Conservation (phyloP, 1,284 basidiomycete genomes). For the Puccinia brachypodii region DNA sequence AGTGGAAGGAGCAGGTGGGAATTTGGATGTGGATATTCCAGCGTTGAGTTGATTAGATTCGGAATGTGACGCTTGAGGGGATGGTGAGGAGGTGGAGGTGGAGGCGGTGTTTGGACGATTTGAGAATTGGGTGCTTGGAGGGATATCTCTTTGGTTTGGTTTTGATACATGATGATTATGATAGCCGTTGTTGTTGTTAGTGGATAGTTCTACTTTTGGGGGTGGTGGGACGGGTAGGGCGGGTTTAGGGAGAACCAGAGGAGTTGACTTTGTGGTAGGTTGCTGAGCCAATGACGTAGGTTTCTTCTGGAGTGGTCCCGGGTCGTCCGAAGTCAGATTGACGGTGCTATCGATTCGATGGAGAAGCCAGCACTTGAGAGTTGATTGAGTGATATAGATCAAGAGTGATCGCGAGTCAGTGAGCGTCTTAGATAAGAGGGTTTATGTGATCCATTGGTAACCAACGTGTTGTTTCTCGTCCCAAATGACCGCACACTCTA, state of each 20-base stretch:
- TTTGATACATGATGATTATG: neutral
- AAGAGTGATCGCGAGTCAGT: neutral
- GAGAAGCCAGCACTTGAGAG: constrained; percentile 35
- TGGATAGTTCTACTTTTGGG: neutral
- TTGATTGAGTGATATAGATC: neutral
- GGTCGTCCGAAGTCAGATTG: constrained; percentile 33
- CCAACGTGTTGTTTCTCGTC: constrained; percentile 40
- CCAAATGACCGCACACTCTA: constrained; percentile 45
- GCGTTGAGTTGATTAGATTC: neutral
- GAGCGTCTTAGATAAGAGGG: neutral
- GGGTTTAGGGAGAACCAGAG: constrained; percentile 27
- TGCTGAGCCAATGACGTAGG: neutral
- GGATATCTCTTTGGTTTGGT: neutral
- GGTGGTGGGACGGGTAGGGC: constrained; percentile 6
- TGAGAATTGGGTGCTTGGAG: neutral
- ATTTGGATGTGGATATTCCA: neutral
- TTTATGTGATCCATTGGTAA: neutral
- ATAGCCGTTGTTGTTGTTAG: neutral
- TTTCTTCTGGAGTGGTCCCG: constrained; percentile 23
- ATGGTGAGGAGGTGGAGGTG: neutral
- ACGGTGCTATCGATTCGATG: constrained; percentile 46
- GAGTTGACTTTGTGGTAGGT: neutral
- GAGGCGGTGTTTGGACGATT: constrained; percentile 6
- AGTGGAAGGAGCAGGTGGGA: neutral
- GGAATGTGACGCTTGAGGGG: neutral